Conservation (phyloP, 345 rosid species). For the Cochlearia excelsa region DNA sequence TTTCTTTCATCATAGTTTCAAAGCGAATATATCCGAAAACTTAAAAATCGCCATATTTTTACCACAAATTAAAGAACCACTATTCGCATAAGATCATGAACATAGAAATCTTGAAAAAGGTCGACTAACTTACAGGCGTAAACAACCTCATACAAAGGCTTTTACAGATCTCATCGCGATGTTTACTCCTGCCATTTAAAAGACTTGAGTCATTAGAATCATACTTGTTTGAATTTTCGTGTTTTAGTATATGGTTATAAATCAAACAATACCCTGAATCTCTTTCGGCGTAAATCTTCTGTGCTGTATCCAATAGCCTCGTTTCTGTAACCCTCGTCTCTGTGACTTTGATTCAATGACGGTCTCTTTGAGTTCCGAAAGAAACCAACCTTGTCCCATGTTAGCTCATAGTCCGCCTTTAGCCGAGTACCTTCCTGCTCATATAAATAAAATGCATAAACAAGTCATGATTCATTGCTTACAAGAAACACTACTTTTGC, state of each 20-base stretch:
- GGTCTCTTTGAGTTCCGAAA: slow-evolving; percentile 52
- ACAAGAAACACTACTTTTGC: neutral
- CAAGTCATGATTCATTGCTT: neutral
- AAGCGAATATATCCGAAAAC: too few relatives aligned
- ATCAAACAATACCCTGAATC: slow-evolving; percentile 61
- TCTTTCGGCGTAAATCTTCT: slow-evolving; percentile 62
- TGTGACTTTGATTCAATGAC: slow-evolving; percentile 33
- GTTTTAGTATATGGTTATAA: slow-evolving; percentile 1
- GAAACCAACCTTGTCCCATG: slow-evolving; percentile 76
- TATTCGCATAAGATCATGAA: slow-evolving; percentile 10
- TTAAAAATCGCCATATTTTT: too few relatives aligned
- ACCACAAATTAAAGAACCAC: neutral
- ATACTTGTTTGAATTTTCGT: neutral
- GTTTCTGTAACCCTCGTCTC: slow-evolving; percentile 37
- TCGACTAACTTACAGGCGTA: slow-evolving; percentile 8
- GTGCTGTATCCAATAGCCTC: slow-evolving; percentile 44
- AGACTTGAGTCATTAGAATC: slow-evolving; percentile 14
- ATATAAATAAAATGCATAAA: slow-evolving; percentile 5
- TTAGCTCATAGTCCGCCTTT: slow-evolving; percentile 78
- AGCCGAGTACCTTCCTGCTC: slow-evolving; percentile 77
- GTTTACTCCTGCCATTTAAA: slow-evolving; percentile 29
- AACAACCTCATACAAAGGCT: slow-evolving; percentile 2
- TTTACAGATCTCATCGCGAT: slow-evolving; percentile 15
- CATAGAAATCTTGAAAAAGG: slow-evolving; percentile 18
- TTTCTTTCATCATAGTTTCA: too few relatives aligned